Conservation (phyloP, 768 basidiomycete genomes). For the Sarcomyxa edulis region DNA sequence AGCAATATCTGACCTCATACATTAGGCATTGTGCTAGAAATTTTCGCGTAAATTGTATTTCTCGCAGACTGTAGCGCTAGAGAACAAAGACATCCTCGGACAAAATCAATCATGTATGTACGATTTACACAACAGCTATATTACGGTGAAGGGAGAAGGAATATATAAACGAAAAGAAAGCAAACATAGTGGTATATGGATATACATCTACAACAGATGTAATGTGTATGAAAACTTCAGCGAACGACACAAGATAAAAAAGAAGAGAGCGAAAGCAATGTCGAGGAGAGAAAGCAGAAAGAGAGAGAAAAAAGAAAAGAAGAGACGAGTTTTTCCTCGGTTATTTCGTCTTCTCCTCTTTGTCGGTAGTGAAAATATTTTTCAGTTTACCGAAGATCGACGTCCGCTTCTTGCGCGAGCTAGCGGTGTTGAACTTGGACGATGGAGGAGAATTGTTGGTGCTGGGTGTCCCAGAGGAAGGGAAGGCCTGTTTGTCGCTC, state of each 20-base stretch:
- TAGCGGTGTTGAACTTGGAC: slow-evolving; percentile 28
- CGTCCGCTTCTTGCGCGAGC: slow-evolving; percentile 43
- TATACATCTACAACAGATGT: neutral
- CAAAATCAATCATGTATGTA: neutral
- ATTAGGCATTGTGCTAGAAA: slow-evolving; percentile 40
- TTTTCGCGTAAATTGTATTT: slow-evolving; percentile 19
- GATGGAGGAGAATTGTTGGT: slow-evolving; percentile 19
- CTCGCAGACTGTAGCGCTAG: too few relatives aligned
- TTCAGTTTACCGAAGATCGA: slow-evolving; percentile 54
- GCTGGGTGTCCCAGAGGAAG: slow-evolving; percentile 15
- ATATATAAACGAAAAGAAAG: neutral
- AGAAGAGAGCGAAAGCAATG: neutral
- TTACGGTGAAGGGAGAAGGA: neutral
- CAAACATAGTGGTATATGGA: neutral
- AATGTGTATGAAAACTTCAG: slow-evolving; percentile 5
- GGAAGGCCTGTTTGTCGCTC: slow-evolving; percentile 16
- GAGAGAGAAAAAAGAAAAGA: neutral
- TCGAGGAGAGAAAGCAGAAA: neutral
- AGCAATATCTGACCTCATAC: slow-evolving; percentile 2
- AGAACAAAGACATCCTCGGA: neutral
- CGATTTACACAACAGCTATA: neutral
- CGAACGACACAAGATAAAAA: neutral
- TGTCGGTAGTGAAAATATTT: slow-evolving; percentile 41
- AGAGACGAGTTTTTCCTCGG: slow-evolving; percentile 14
- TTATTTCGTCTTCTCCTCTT: slow-evolving; percentile 37